Conservation (phyloP, 805 yeast species). For the Torulaspora delbrueckii region DNA sequence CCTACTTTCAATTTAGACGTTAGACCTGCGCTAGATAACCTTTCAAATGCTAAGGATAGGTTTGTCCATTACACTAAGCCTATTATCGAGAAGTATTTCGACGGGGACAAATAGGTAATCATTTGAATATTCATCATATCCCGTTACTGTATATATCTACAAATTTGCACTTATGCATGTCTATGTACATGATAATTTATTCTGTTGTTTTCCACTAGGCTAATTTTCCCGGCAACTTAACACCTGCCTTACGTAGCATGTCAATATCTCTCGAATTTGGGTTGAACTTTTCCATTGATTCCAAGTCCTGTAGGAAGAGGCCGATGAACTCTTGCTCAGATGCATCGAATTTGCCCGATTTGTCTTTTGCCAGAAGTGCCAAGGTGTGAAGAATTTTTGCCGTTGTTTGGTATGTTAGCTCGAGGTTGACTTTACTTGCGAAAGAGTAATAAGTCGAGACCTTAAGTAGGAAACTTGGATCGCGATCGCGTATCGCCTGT, state of each 20-base stretch:
- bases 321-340: slow-evolving; percentile 10
- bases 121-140: background rate
- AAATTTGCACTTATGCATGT: slow-evolving; percentile 2
- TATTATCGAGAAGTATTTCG: slow-evolving; percentile 59
- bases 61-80: slow-evolving; percentile 63
- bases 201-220: slow-evolving; percentile 1
- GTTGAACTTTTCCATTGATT: slow-evolving; percentile 11
- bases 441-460: slow-evolving; percentile 19
- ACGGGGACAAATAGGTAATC: background rate
- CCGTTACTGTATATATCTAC: slow-evolving; percentile 1
- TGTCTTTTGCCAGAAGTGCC: slow-evolving; percentile 12
- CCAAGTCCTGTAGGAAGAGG: slow-evolving; percentile 11
- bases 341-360: slow-evolving; percentile 10
- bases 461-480: slow-evolving; percentile 15
- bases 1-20: slow-evolving; percentile 92
- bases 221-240: slow-evolving; percentile 9
- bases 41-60: slow-evolving; percentile 62
- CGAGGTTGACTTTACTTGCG: slow-evolving; percentile 16
- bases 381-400: slow-evolving; percentile 15
- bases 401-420: slow-evolving; percentile 9
- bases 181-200: slow-evolving; percentile 6
- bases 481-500: slow-evolving; percentile 13
- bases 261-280: slow-evolving; percentile 17
- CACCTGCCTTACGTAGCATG: slow-evolving; percentile 12
- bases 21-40: slow-evolving; percentile 84